phyloP scores from a whole-genome alignment of 768 basidiomycete species.

The Scleroderma bovista region DNA sequence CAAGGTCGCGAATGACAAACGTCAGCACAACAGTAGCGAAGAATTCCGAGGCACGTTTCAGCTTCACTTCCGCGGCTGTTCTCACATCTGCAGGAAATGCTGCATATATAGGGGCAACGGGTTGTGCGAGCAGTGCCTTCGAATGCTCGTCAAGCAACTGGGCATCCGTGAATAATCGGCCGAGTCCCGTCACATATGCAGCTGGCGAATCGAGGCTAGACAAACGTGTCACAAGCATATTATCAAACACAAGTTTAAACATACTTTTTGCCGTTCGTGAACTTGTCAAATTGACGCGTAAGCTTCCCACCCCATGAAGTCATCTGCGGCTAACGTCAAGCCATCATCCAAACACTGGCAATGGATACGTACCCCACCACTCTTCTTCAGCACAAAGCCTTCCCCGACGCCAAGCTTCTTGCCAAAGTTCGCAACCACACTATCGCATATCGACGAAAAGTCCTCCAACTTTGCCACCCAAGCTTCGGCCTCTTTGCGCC shows the following conservation, averaged over 20 bases:
- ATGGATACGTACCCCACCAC: constrained; percentile 43
- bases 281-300: constrained; percentile 71
- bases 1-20: constrained; percentile 85
- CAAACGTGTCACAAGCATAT: constrained; percentile 3
- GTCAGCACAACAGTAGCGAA: constrained; percentile 85
- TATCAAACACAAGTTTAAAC: constrained; percentile 19
- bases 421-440: constrained; percentile 73
- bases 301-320: constrained; percentile 70
- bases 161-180: constrained; percentile 63
- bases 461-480: constrained; percentile 80
- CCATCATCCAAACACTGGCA: background rate
- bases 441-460: constrained; percentile 73
- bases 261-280: constrained; percentile 88
- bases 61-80: constrained; percentile 59
- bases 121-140: constrained; percentile 60
- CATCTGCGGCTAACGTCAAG: constrained; percentile 30
- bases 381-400: constrained; percentile 80
- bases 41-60: constrained; percentile 84
- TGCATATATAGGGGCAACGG: constrained; percentile 66
- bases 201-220: constrained; percentile 83
- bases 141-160: constrained; percentile 88
- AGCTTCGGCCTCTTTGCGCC: constrained; percentile 69
- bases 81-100: constrained; percentile 64
- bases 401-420: constrained; percentile 89
- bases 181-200: constrained; percentile 72